Base-by-base conservation (phyloP, 2,329 filamentous ascomycete species). In the Ophidiomyces ophidiicola region DNA sequence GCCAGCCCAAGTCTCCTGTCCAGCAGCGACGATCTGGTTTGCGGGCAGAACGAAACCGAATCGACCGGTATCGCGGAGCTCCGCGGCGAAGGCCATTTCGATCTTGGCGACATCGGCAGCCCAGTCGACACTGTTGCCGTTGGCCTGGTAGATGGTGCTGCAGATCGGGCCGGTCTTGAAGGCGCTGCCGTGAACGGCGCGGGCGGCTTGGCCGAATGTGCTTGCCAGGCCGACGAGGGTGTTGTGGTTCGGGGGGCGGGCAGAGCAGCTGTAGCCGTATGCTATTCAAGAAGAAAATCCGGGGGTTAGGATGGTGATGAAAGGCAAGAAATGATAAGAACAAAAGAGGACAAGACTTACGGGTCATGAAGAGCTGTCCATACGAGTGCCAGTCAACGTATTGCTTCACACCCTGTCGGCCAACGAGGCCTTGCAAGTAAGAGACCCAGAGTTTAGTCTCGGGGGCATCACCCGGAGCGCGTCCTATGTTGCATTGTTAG, bases 331-430 rank as follows among this genome's bases (percentile, higher is more conserved):
- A 3, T 7, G 12, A 23, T 3, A 19, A 17, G 15, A 15, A 20
- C n/a, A 2, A 23, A 8, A 32, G 11, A 10, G 35, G 12, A 17
- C n/a, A 30, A 11, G 37, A 43, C 46, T 46, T 47, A 50, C 50
- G 46, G 1, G 64, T 70, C 12, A 68, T 65, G 42, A 74, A 65
- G 43, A 78, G 61, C 48, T 80, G 75, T 7, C 67, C 70, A 57
- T 78, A 81, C 0, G 72, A 68, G 58, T 81, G 77, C 52, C 71
- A 74, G 56, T 81, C 77, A 46, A 80, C 71, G 56, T 71, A 81
- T 2, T 78, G 62, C 49, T 72, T 70, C 28, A 80, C 59, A 1
- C 72, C 71, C 44, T 70, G 63, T 11, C 54, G 54, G 2, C 53
- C 51, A 3, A 62, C 58, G 17, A 76, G 50, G 26, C 55, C 50